These are phyloP conservation scores for Solanum medicagineum DNA, from an alignment of 257 asterid species.

Conservation along the genomic window DNA sequence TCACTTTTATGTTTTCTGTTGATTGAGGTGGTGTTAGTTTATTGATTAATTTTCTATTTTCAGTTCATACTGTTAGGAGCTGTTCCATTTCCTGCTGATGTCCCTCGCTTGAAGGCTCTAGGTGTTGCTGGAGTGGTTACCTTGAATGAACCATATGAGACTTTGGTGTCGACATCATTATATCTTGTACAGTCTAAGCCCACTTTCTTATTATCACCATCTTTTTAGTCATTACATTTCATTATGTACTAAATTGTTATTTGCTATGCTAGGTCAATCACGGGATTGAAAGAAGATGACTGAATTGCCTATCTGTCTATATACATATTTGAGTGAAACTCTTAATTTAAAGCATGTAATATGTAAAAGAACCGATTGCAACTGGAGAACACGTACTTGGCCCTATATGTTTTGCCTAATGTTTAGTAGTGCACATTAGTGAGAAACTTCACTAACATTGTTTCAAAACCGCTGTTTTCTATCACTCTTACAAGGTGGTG, in stretches of 20 bases:
- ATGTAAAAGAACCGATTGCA: not conserved
- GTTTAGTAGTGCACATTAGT: not conserved
- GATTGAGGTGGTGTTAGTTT: not conserved
- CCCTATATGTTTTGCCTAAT: not conserved
- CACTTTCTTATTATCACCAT: not conserved
- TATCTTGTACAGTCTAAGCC: constrained; percentile 43
- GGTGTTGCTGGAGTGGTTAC: constrained; percentile 92
- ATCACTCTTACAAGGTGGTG: not conserved
- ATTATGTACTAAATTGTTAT: not conserved
- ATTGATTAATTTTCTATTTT: not conserved
- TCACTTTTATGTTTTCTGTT: not conserved
- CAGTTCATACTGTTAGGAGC: constrained; percentile 89
- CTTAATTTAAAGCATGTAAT: not conserved
- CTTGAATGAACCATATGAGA: constrained; percentile 79
- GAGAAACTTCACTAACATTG: not conserved
- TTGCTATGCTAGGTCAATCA: not conserved
- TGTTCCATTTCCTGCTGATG: constrained; percentile 92
- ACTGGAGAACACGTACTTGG: not conserved
- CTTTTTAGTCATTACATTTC: not conserved
- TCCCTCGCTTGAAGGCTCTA: constrained; percentile 66
- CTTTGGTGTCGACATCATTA: constrained; percentile 66
- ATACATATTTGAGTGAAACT: not conserved
- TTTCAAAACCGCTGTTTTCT: not conserved
- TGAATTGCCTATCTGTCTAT: not conserved
- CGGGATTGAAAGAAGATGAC: not conserved